A percentile compares a stretch with the other conserved stretches of the same genome.
Evolutionary conservation across 73 alveolate species (phyloP).

Genomic region (Diophrys appendiculata): DNA sequence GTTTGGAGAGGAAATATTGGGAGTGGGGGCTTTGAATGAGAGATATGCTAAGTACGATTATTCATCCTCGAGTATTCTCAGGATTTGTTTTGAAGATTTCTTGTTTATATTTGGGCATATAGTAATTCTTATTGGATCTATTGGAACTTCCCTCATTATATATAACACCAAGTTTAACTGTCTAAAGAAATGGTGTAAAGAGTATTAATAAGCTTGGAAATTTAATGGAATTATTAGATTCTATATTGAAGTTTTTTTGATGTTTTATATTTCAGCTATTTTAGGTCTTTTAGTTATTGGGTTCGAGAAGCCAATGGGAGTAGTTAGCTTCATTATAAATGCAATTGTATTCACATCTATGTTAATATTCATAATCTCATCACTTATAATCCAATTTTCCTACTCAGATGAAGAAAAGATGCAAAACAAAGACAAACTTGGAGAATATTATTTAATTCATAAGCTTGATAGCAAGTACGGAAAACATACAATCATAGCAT

Average conservation of each 20-base stretch:
- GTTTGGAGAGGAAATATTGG: not conserved
- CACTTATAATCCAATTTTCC: no score
- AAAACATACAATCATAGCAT: no score
- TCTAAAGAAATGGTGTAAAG: not conserved
- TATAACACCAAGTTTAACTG: not conserved
- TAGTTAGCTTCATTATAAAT: not conserved
- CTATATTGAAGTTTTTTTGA: not conserved
- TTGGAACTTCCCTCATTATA: not conserved
- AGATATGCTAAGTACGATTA: not conserved
- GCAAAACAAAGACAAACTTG: no score
- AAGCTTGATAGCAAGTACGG: no score
- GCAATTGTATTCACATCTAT: no score
- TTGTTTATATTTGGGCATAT: not conserved
- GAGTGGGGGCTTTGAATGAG: not conserved
- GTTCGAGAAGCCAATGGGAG: not conserved
- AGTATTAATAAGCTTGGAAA: not conserved
- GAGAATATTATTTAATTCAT: no score
- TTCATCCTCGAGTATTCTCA: not conserved
- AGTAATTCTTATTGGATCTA: not conserved
- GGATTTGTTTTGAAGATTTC: not conserved
- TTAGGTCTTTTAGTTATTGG: not conserved
- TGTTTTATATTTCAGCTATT: not conserved
- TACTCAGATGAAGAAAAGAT: no score
- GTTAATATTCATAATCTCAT: no score
- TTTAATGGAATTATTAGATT: not conserved